These are phyloP conservation scores for Serendipita vermifera DNA, from an alignment of 768 basidiomycete genomes.

Conservation along the genomic window DNA sequence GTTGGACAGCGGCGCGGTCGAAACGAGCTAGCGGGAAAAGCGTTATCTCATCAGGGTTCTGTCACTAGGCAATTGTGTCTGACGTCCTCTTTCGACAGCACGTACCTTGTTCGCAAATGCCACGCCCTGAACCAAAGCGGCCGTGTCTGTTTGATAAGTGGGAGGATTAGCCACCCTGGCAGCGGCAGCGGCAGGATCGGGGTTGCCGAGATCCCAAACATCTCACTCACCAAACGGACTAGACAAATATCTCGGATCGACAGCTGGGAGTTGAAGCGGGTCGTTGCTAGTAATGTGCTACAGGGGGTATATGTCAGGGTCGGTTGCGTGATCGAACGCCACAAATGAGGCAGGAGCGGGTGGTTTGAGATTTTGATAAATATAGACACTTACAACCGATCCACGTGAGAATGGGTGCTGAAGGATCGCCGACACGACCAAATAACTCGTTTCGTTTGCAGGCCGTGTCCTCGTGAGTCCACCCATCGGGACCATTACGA, in stretches of 20 bases:
- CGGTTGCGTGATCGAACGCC: neutral
- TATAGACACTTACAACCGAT: neutral
- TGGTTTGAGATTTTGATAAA: too few species aligned
- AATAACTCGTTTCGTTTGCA: conserved; percentile 5
- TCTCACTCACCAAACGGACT: conserved; percentile 12
- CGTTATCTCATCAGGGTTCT: neutral
- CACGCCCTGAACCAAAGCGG: conserved; percentile 2
- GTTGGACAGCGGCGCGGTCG: neutral
- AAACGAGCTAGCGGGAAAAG: neutral
- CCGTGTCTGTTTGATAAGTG: neutral
- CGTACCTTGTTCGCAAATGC: neutral
- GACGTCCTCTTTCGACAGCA: neutral
- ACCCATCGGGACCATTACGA: neutral
- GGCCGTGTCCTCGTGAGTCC: conserved; percentile 6
- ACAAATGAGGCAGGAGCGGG: neutral
- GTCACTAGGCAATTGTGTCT: neutral
- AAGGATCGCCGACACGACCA: neutral
- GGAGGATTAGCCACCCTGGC: neutral
- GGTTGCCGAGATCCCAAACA: conserved; percentile 16
- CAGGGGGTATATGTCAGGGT: neutral
- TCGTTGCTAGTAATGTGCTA: conserved; percentile 32
- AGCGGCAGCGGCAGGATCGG: conserved; percentile 15
- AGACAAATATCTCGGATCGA: conserved; percentile 27
- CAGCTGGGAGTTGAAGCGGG: conserved; percentile 30
- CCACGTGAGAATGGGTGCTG: conserved; percentile 11